Percentiles rank a stretch among this genome's conserved stretches.
Evolutionary conservation across 306 rosid species (phyloP).

Genomic region (Urtica urens): DNA sequence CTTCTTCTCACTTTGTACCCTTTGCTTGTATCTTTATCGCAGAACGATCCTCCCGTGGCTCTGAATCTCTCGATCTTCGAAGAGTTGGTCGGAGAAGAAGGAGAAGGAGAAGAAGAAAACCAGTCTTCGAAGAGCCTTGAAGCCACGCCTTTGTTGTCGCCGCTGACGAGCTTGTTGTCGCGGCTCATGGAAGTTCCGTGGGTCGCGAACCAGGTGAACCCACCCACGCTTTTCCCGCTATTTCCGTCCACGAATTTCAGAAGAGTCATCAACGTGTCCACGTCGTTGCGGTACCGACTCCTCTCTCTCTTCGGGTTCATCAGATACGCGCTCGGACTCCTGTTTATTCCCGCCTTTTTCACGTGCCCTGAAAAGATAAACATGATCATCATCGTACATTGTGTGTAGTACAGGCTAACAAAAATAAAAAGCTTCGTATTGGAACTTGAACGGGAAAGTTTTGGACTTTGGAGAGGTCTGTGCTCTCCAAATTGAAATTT

Average conservation of each 20-base stretch:
- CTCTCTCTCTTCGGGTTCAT: constrained; percentile 60
- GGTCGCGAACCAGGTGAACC: constrained; percentile 67
- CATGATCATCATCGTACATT: no score
- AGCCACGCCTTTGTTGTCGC: constrained; percentile 85
- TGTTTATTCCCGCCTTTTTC: constrained; percentile 51
- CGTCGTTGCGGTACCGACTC: constrained; percentile 36
- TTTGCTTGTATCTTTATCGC: constrained; percentile 36
- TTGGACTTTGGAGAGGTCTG: no score
- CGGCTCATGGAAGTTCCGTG: constrained; percentile 90
- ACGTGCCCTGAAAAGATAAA: constrained; percentile 48
- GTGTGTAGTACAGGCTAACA: no score
- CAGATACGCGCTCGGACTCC: constrained; percentile 80
- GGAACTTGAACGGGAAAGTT: no score
- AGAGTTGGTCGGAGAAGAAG: constrained; percentile 17
- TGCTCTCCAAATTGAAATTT: no score
- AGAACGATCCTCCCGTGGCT: constrained; percentile 54
- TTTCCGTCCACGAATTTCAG: constrained; percentile 49
- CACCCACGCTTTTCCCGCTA: constrained; percentile 40
- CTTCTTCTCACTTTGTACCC: constrained; percentile 58
- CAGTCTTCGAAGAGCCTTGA: constrained; percentile 75
- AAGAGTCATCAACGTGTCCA: constrained; percentile 63
- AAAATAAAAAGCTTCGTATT: no score
- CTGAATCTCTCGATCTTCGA: constrained; percentile 16
- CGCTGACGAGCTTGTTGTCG: constrained; percentile 65
- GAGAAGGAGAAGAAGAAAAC: constrained; percentile 24